Evolutionary conservation across 2,329 filamentous ascomycete genomes (phyloP).

Genomic region (Nemania serpens): DNA sequence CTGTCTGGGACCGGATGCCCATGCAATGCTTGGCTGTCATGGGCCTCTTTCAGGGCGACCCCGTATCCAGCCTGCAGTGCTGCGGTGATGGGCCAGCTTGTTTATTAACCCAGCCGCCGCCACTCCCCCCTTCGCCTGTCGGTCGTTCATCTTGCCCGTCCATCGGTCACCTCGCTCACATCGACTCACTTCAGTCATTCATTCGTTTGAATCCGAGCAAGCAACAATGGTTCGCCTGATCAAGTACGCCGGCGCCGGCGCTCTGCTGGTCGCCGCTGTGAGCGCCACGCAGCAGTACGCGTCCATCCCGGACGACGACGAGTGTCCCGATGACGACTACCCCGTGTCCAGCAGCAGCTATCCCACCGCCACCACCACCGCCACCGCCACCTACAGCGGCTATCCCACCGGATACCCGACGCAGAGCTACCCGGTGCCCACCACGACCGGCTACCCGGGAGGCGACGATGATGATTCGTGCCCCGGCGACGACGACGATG

Average conservation of each 20-base stretch:
- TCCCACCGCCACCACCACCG: constrained; percentile 1
- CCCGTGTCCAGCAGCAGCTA: constrained; percentile 13
- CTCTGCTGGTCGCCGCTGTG: constrained; percentile 38
- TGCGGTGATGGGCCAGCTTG: background rate
- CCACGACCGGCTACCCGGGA: constrained; percentile 20
- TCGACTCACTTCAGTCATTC: constrained; percentile 38
- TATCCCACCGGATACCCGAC: constrained; percentile 22
- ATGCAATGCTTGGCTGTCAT: background rate
- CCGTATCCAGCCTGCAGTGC: background rate
- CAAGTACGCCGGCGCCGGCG: constrained; percentile 41
- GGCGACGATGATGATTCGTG: constrained; percentile 24
- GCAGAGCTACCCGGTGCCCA: constrained; percentile 20
- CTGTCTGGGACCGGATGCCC: constrained; percentile 6
- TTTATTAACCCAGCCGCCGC: constrained; percentile 28
- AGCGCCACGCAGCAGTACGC: constrained; percentile 31
- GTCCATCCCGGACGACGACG: constrained; percentile 20
- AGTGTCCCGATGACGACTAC: constrained; percentile 12
- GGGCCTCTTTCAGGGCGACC: background rate
- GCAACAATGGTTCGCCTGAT: constrained; percentile 41
- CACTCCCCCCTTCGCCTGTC: constrained; percentile 1
- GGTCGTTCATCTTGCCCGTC: constrained; percentile 20
- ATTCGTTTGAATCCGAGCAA: constrained; percentile 32
- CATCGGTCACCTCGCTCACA: constrained; percentile 19
- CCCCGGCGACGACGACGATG: background rate
- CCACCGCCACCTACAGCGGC: constrained; percentile 17